These are phyloP conservation scores for Botrytis deweyae DNA, from an alignment of 2,329 filamentous ascomycete genomes.

Conservation along the genomic window DNA sequence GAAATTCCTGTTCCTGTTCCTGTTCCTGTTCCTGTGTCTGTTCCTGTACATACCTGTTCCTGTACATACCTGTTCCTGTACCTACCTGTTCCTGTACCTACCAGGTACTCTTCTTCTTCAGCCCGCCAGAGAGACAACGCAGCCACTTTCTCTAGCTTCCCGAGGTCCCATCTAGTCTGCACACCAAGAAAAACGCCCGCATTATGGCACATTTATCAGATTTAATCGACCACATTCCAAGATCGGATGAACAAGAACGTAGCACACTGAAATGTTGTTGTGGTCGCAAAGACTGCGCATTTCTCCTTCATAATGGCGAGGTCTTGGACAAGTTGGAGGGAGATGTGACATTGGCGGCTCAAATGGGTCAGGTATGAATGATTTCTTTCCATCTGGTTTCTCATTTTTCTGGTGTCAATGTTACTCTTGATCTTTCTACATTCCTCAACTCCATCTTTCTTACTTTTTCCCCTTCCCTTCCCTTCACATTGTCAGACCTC, in stretches of 20 bases:
- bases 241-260: constrained; percentile 15
- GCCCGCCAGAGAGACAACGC: neutral
- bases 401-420: constrained; percentile 23
- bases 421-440: constrained; percentile 20
- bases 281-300: constrained; percentile 74
- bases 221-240: constrained; percentile 33
- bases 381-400: constrained; percentile 19
- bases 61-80: too few relatives aligned
- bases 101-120: neutral
- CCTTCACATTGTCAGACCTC: neutral
- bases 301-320: constrained; percentile 75
- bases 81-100: too few relatives aligned
- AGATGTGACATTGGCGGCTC: constrained; percentile 81
- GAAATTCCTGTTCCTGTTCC: neutral
- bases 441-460: neutral
- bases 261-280: constrained; percentile 73
- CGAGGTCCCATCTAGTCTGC: neutral
- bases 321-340: constrained; percentile 80
- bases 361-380: constrained; percentile 83
- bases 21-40: too few relatives aligned
- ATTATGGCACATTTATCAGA: constrained; percentile 14
- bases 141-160: constrained; percentile 11
- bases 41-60: too few relatives aligned
- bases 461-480: neutral
- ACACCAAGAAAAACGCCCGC: constrained; percentile 7